Percentiles rank a stretch among this genome's conserved stretches.
phyloP scores from a whole-genome alignment of 108 stramenopile genomes.

The Asterionellopsis glacialis region DNA sequence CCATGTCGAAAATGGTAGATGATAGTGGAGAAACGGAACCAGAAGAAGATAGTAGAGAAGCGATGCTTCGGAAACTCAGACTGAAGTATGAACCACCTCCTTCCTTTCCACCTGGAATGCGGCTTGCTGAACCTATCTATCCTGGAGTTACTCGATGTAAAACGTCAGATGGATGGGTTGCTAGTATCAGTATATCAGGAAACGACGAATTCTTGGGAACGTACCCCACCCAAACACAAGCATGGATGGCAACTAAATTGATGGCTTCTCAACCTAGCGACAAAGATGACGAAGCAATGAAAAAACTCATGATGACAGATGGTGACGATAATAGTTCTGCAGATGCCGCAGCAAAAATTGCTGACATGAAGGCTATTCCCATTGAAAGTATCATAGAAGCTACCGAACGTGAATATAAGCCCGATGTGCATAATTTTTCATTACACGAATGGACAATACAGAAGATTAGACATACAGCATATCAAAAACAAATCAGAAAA shows the following conservation, averaged over 20 bases:
- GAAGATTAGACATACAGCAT: slow-evolving; percentile 1
- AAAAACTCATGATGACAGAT: background rate
- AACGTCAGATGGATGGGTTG: slow-evolving; percentile 3
- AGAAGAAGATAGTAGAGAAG: no score
- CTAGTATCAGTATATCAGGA: slow-evolving; percentile 1
- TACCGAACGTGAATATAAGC: slow-evolving; percentile 1
- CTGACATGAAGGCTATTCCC: slow-evolving; percentile 2
- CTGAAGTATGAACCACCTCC: background rate
- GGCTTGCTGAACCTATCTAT: slow-evolving; percentile 1
- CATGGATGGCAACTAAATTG: background rate
- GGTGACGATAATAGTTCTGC: background rate
- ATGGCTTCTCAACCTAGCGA: no score
- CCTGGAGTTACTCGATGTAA: slow-evolving; percentile 5
- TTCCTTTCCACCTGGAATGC: background rate
- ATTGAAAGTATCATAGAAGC: slow-evolving; percentile 12
- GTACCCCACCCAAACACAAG: slow-evolving; percentile 4
- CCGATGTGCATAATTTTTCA: background rate
- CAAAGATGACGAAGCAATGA: no score
- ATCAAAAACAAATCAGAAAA: no score
- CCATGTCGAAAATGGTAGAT: no score
- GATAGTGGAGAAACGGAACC: no score
- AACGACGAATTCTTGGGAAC: slow-evolving; percentile 5
- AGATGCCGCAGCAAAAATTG: background rate
- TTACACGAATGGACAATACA: slow-evolving; percentile 6
- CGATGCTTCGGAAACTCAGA: no score